Base-by-base conservation (phyloP, 768 basidiomycete genomes). In the Atractiella rhizophila region DNA sequence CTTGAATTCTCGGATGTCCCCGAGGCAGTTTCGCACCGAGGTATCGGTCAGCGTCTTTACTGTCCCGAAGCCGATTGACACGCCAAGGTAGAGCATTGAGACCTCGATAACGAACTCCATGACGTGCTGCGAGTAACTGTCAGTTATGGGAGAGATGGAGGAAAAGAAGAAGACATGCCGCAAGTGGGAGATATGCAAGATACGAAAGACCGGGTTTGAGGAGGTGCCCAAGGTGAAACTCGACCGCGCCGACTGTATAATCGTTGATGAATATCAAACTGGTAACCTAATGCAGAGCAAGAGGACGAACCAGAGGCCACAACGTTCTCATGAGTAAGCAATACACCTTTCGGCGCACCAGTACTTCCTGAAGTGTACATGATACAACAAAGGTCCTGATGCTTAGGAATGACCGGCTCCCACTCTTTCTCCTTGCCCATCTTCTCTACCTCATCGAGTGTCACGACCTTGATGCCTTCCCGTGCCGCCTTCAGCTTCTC, bases 41-140 rank as follows among this genome's bases (percentile, higher is more conserved):
- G 74, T 69, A 54, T 94, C 86, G 3, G 88, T 94, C 47, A 96
- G 68, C 6, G 88, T 98, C 71, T 91, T 94, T 57, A 86, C 74
- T 37, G 76, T 73, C 11, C 82, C 88, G 49, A 79, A 98, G 1
- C 91, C 88, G 23, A 70, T 68, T 21, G 72, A 73, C 62, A 86
- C 64, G 46, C 85, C 81, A 25, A 72, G 63, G 51, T 71, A 75
- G 53, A 76, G 60, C 55, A 82, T 66, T 42, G 64, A 61, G 34
- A 79, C 62, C 64, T 98, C 88, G 51, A 91, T 81, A 44, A 86
- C 73, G 56, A 81, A 91, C 61, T 96, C 88, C 45, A 98, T 65
- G 48, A 96, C 85, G 57, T 98, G 86, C 1, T 42, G 29, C 20
- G 26, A 10, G 13, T n/a, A 20, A 21, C 19, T 8, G 27, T 19